Evolutionary conservation across 371 early-diverging fungal genomes (phyloP).

Genomic region (Rhizomucor pusillus): DNA sequence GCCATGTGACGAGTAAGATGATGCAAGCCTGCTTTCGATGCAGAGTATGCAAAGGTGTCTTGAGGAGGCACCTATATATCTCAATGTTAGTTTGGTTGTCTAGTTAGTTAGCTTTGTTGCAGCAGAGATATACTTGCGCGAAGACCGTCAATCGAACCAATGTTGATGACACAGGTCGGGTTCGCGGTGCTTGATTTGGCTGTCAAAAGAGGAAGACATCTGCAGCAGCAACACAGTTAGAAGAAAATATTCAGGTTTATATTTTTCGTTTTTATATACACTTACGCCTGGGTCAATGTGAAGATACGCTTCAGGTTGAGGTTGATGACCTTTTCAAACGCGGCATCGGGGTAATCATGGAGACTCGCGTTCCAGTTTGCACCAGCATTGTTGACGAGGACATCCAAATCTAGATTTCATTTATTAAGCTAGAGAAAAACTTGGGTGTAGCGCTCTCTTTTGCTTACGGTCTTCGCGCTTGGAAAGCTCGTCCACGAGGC

Average conservation of each 20-base stretch:
- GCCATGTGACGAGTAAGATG: conserved; percentile 67
- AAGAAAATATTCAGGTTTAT: too few relatives aligned
- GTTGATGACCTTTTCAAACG: conserved; percentile 74
- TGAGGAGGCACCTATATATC: conserved; percentile 10
- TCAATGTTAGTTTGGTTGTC: conserved; percentile 28
- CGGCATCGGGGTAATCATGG: conserved; percentile 60
- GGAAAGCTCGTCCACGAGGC: conserved; percentile 55
- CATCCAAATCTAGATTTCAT: conserved; percentile 76
- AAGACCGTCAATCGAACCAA: conserved; percentile 71
- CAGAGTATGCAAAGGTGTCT: conserved; percentile 72
- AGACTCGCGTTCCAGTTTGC: conserved; percentile 66
- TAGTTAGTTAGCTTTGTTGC: conserved; percentile 10
- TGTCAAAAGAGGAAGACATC: conserved; percentile 73
- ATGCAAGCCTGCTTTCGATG: conserved; percentile 79
- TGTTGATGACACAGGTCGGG: conserved; percentile 56
- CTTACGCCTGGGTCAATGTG: conserved; percentile 74
- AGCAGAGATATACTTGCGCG: conserved; percentile 31
- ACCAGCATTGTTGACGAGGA: conserved; percentile 83
- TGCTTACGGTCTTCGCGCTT: conserved; percentile 55
- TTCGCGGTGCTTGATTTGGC: conserved; percentile 51
- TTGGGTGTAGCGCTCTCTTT: too few relatives aligned
- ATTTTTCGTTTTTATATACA: too few relatives aligned
- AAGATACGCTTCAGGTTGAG: conserved; percentile 81
- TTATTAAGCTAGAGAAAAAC: too few relatives aligned
- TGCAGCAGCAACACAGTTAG: too few relatives aligned